Percentiles rank a stretch among this genome's conserved stretches.
phyloP scores from a whole-genome alignment of 1,284 basidiomycete species.

The Fomitopsis schrenkii region DNA sequence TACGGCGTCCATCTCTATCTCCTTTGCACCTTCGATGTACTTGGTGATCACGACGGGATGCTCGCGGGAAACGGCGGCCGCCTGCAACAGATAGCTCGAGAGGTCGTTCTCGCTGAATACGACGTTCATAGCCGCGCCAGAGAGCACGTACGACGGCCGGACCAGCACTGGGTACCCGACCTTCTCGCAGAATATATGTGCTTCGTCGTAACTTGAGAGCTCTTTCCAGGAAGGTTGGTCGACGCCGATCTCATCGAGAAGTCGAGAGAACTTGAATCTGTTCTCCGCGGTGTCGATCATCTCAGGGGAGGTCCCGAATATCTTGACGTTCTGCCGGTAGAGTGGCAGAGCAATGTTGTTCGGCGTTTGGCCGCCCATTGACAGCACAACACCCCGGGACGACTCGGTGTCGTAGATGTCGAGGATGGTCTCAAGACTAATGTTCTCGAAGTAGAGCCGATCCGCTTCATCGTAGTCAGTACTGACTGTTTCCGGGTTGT shows the following conservation, averaged over 20 bases:
- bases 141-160: slow-evolving; percentile 96
- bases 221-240: slow-evolving; percentile 99
- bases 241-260: slow-evolving; percentile 95
- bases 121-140: slow-evolving; percentile 99
- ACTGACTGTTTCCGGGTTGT: slow-evolving; percentile 98
- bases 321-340: slow-evolving; percentile 95
- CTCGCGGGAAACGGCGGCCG: slow-evolving; percentile 95
- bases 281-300: slow-evolving; percentile 99
- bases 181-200: slow-evolving; percentile 82
- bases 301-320: slow-evolving; percentile 97
- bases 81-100: slow-evolving; percentile 89
- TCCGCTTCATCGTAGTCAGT: slow-evolving; percentile 99
- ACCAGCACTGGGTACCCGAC: slow-evolving; percentile 96
- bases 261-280: slow-evolving; percentile 98
- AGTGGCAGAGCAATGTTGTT: slow-evolving; percentile 97
- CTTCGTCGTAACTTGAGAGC: slow-evolving; percentile 88
- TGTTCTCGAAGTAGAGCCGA: slow-evolving; percentile 98
- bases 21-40: slow-evolving; percentile 99
- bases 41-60: slow-evolving; percentile 99
- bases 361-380: slow-evolving; percentile 98
- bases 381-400: slow-evolving; percentile 89
- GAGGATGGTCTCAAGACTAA: slow-evolving; percentile 92
- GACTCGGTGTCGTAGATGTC: slow-evolving; percentile 96
- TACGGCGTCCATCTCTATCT: slow-evolving; percentile 99
- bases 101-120: slow-evolving; percentile 93